Base-by-base conservation (phyloP, 2,329 filamentous ascomycete species). In the Arachnopeziza araneosa region DNA sequence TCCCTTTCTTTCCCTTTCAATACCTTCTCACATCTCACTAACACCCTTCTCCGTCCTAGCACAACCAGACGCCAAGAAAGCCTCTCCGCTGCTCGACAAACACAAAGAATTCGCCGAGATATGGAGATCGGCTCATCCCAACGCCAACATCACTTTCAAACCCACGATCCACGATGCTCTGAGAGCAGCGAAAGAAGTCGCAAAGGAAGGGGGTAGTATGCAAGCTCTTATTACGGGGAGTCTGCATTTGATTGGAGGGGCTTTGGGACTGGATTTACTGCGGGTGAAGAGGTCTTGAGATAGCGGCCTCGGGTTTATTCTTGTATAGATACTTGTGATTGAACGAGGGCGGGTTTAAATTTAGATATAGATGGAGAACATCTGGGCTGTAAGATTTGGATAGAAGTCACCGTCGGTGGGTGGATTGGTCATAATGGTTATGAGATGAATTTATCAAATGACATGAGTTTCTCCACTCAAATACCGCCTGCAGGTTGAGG, bases 221-320 rank as follows among this genome's bases (percentile, higher is more conserved):
- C 54, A 63, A 48, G 57, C 50, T 24, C 54, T 85, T 30, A 75
- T 86, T 56, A 86, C 83, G 14, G 83, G 84, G 1, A 85, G 83
- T 69, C 71, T 86, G 64, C 82, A 86, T 69, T 76, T 87, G 1
- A 80, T 86, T 0, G 83, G 83, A 0, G 81, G 80, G 5, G 79
- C 52, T 12, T 53, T 64, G 44, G 36, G 6, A 12, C 12, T 44
- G 36, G 36, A 44, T 44, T 44, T 44, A 30, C 26, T 30, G 26
- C 26, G 26, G 26, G 26, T 5, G 26, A 30, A 9, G 9, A 30
- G 9, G 9, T 9, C 26, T 30, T 30, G 9, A 9, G 26, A n/a
- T n/a, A 9, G 26, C 4, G 9, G 9, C 9, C 9, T 9, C 26
- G 9, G 26, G 9, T 4, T 4, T 30, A 30, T 30, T 30, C 26